A percentile compares a stretch with the other conserved stretches of the same genome.
Evolutionary conservation across 2,329 filamentous ascomycete genomes (phyloP).

Genomic region (Diaporthe citriasiana): DNA sequence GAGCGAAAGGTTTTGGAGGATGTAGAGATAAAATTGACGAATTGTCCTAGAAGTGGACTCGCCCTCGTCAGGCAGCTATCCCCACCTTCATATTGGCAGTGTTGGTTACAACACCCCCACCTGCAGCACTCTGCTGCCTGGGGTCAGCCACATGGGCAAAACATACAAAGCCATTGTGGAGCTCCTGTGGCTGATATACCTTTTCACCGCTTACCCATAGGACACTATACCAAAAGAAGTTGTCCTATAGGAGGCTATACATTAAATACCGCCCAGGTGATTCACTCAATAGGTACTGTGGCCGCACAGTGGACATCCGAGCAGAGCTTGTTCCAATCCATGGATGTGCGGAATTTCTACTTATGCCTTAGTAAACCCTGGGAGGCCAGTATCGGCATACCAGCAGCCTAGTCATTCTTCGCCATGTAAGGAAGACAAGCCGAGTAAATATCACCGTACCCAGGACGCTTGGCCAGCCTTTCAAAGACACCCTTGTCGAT

Average conservation of each 20-base stretch:
- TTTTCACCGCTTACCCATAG: no score
- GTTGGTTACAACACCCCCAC: background rate
- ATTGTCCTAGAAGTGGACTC: background rate
- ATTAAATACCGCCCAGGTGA: no score
- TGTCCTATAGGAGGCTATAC: no score
- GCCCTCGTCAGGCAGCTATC: background rate
- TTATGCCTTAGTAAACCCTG: background rate
- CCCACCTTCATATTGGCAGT: background rate
- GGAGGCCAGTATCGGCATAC: background rate
- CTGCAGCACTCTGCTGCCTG: background rate
- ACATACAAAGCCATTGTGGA: no score
- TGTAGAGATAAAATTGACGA: background rate
- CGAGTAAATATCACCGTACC: slow-evolving; percentile 6
- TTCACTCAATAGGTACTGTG: no score
- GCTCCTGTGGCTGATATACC: no score
- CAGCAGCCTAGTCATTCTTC: background rate
- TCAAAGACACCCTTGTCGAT: slow-evolving; percentile 7
- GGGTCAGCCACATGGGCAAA: no score
- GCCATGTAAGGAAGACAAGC: slow-evolving; percentile 25
- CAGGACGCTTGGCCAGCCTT: background rate
- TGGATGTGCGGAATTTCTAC: no score
- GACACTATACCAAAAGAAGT: no score
- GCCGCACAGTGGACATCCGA: no score
- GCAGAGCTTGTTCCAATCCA: no score
- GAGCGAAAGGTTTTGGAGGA: background rate